Evolutionary conservation across 768 basidiomycete species (phyloP), one percentile per base, ranked within the genome.

Genomic region (Boletus insuetus): DNA sequence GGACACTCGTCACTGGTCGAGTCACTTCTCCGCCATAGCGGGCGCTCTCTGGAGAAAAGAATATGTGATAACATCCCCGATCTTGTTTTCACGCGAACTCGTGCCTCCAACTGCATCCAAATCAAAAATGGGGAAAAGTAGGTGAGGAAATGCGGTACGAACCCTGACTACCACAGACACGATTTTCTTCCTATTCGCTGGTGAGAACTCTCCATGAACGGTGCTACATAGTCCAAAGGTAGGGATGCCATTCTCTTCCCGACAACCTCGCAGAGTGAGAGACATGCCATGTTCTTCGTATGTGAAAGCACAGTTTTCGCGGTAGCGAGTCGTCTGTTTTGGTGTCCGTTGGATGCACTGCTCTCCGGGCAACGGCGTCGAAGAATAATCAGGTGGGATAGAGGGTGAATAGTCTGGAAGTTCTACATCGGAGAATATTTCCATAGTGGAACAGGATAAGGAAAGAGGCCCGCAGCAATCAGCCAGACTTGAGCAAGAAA

Each of bases 331-430:
- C 9, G 48, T 24, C n/a, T 50, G 51, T 17, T 34, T 57, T 24
- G 70, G 81, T 0, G 82, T 79, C 42, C 74, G 75, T 40, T 82
- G 78, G 9, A 89, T 77, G 17, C 74, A 73, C 50, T 74, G 72
- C 60, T 89, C 86, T 26, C 78, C 82, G 3, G 69, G 72, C 5
- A 75, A 66, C 34, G 81, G 84, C 26, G 78, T 77, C 35, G 67
- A 76, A 46, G 87, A 83, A 63, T 89, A 89, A 9, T 71, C 64
- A 2, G 87, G 87, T 26, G 80, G 80, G 3, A 70, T 69, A 7
- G 84, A 79, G 2, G 81, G 75, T 0, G 82, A 76, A 64, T 88
- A 88, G 7, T 64, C 65, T 19, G 87, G 83, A 32, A 84, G 58
- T 26, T 52, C 58, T 51, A 56, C 50, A 32, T 51, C 44, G 10